Base-by-base conservation (phyloP, 179 eudicot genomes). In the Camellia oleifera region DNA sequence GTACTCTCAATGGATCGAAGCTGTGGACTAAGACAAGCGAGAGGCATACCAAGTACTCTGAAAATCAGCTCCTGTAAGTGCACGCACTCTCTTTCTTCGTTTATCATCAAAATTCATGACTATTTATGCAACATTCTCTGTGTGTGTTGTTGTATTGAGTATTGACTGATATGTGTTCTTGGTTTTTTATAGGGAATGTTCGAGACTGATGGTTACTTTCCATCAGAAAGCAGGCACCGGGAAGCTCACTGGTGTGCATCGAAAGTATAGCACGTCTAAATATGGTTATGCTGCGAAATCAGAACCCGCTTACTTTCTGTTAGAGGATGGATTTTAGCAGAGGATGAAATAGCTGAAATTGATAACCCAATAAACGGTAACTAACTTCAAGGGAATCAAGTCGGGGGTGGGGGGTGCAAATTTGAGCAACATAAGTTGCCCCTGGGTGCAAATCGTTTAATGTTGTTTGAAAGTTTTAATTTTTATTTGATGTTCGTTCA, bases 191-290 rank as follows among this genome's bases (percentile, higher is more conserved):
- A 87, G 89, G 89, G 89, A 86, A 81, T 88, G 91, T 82, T 78
- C 96, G 12, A 87, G 81, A 84, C 75, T 89, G 83, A 93, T 93
- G 91, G 96, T 92, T 69, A 76, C 76, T 67, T 89, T 85, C 80
- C 97, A 92, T 82, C 86, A 85, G 83, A 90, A 89, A 48, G 88
- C 97, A 13, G 88, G 81, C 17, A 76, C 82, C 2, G 93, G 89
- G 77, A 93, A 88, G 78, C 89, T 90, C 53, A 93, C 86, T 0
- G 93, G 94, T 32, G 96, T 92, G 57, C 89, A 92, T 70, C 74
- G 91, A 57, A 93, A 93, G 81, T 93, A 90, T 72, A 88, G 84
- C 83, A 86, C 92, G 60, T 88, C 91, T 0, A 89, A 87, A 77
- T 93, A 76, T 80, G 97, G 96, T 3, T 83, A 86, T 75, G 88